Base-by-base conservation (phyloP, 2,329 filamentous ascomycete genomes). In the Alternaria hordeiaustralica region DNA sequence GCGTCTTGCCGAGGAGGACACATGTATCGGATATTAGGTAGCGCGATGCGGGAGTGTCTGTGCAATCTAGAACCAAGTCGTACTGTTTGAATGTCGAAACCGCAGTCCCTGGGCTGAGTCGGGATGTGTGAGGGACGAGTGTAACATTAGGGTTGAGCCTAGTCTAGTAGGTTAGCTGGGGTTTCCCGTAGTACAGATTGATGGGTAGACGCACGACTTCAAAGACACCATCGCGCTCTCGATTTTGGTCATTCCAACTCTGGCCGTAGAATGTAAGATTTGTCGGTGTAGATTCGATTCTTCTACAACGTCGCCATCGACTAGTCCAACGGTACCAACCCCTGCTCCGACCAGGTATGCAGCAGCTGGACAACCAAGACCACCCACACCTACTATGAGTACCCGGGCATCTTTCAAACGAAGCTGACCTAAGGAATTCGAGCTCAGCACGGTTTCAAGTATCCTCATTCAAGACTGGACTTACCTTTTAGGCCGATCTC, bases 1-100 rank as follows among this genome's bases (percentile, higher is more conserved):
- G 87, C 0, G 93, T 89, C 74, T 93, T 96, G 3, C 86, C 82
- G 1, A 94, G 84, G 5, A 97, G 84, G 10, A 97, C 91, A 71
- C 93, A 96, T 15, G 92, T 88, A 76, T 99, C 96, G 0, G 93
- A 97, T 68, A 98, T 92, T 49, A 98, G 87, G 78, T 99, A 98
- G 46, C 96, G 92, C 0, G 93, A 92, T 2, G 92, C 91, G 0
- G 96, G 95, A 68, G 95, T 94, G 80, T 99, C 96, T 10, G 95
- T 98, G 78, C 96, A 99, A 79, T 99, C 96, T 12, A 99, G 88
- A 2, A 98, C 88, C 1, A 97, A 71, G 72, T 97, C 93, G 76
- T 97, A 98, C 5, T 83, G 72, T 0, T 84, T 81, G 60, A 97
- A 87, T 44, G 93, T 88, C 0, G 84, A 78, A 7, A 88, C 81